Percentiles rank a stretch among this genome's conserved stretches.
These are phyloP conservation scores for Stagonosporopsis vannaccii DNA, from an alignment of 2,329 filamentous ascomycete species.

Conservation along the genomic window DNA sequence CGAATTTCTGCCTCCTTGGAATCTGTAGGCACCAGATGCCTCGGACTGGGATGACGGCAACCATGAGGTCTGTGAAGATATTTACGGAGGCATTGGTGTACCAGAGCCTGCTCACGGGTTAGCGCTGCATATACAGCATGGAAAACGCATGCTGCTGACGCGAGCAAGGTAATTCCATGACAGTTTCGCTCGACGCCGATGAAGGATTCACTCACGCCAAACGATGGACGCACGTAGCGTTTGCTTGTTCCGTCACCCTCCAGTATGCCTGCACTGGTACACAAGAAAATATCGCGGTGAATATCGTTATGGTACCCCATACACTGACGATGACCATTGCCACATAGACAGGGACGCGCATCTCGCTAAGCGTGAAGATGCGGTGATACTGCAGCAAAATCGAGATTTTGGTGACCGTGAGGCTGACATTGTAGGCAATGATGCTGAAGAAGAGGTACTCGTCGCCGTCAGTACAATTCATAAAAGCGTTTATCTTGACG, in stretches of 20 bases:
- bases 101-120: constrained; percentile 14
- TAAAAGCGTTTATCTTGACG: background rate
- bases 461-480: constrained; percentile 7
- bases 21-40: constrained; percentile 37
- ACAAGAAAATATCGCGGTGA: constrained; percentile 31
- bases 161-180: background rate
- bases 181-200: background rate
- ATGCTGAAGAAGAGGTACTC: constrained; percentile 40
- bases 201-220: constrained; percentile 5
- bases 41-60: constrained; percentile 34
- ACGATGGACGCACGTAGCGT: constrained; percentile 12
- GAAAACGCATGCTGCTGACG: background rate
- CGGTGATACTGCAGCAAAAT: constrained; percentile 40
- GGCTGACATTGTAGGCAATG: constrained; percentile 31
- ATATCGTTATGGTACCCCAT: constrained; percentile 22
- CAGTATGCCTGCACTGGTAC: constrained; percentile 34
- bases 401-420: constrained; percentile 37
- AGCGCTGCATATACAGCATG: background rate
- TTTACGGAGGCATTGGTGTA: constrained; percentile 33
- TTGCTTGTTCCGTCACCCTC: constrained; percentile 11
- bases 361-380: constrained; percentile 34
- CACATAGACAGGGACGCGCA: constrained; percentile 34
- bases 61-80: constrained; percentile 34
- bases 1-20: constrained; percentile 29
- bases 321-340: constrained; percentile 29